Base-by-base conservation (phyloP, 768 basidiomycete genomes). In the Lentinula raphanica region DNA sequence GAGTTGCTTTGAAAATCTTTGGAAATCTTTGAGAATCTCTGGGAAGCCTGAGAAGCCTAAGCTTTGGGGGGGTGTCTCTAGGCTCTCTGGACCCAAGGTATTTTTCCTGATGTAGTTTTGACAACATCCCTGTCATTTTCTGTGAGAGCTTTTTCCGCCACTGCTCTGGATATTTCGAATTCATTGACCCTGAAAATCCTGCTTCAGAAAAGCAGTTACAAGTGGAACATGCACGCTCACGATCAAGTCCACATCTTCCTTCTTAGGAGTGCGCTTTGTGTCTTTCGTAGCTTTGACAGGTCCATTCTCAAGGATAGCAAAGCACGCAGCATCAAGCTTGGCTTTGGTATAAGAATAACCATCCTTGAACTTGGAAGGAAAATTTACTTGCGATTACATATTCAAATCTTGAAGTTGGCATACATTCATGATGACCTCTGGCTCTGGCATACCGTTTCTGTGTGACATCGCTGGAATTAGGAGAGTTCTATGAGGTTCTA, bases 361-460 rank as follows among this genome's bases (percentile, higher is more conserved):
- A 65, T 89, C 87, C 88, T 86, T 88, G 63, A 23, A 21, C 53
- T 32, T 28, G 35, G 27, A n/a, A 48, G 40, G 11, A n/a, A n/a
- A 28, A 49, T 48, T 54, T 36, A n/a, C 56, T 28, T 54, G 28
- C 29, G n/a, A 49, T 50, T 6, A 39, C n/a, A 53, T 35, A 27
- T 8, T 44, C 27, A 29, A 12, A 51, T 31, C 44, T 32, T 46
- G n/a, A n/a, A n/a, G 35, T 42, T 32, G 15, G 71, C 83, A 54
- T 68, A 87, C 87, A 65, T 84, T 85, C 58, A 84, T 75, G 61
- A 89, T 87, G 38, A 89, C 82, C 61, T 85, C 84, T 53, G 83
- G 75, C 65, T 86, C 85, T 65, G 76, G 78, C 48, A 81, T 72
- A n/a, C 83, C 84, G 64, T 85, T 84, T 58, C 64, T 74, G 64